These are phyloP conservation scores for Cicer bijugum DNA, from an alignment of 306 rosid genomes.

Conservation along the genomic window DNA sequence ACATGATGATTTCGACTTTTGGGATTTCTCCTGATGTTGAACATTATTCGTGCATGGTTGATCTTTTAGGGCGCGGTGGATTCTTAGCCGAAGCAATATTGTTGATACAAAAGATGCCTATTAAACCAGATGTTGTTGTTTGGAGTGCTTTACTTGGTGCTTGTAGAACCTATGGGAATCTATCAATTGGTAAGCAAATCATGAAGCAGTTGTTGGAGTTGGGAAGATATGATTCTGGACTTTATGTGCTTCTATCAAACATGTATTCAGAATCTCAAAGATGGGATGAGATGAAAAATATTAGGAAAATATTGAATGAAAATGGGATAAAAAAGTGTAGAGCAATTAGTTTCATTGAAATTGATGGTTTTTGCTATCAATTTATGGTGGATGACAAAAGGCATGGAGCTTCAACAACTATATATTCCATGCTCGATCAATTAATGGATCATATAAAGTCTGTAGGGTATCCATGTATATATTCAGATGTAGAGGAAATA, in stretches of 20 bases:
- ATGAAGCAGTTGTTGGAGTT: slow-evolving; percentile 71
- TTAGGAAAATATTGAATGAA: slow-evolving; percentile 66
- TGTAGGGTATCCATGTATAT: slow-evolving; percentile 37
- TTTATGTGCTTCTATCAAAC: slow-evolving; percentile 70
- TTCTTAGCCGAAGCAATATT: slow-evolving; percentile 61
- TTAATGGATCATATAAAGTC: slow-evolving; percentile 64
- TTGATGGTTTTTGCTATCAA: slow-evolving; percentile 51
- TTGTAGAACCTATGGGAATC: slow-evolving; percentile 64
- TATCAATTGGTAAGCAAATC: slow-evolving; percentile 63
- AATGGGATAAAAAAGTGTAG: slow-evolving; percentile 59
- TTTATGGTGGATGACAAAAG: slow-evolving; percentile 65
- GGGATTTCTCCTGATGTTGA: slow-evolving; percentile 58
- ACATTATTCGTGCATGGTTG: slow-evolving; percentile 82
- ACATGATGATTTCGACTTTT: slow-evolving; percentile 54
- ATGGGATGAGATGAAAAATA: slow-evolving; percentile 71
- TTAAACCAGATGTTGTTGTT: slow-evolving; percentile 70
- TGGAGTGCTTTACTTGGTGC: slow-evolving; percentile 87
- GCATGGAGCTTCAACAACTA: slow-evolving; percentile 47
- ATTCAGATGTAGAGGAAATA: slow-evolving; percentile 45
- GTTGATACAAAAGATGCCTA: slow-evolving; percentile 64
- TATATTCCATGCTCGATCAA: slow-evolving; percentile 57
- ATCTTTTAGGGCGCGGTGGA: slow-evolving; percentile 76
- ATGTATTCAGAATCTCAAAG: slow-evolving; percentile 71
- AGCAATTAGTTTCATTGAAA: slow-evolving; percentile 71
- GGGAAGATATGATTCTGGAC: slow-evolving; percentile 61